Base-by-base conservation (phyloP, 2,329 filamentous ascomycete genomes). In the Trichoderma sp. region DNA sequence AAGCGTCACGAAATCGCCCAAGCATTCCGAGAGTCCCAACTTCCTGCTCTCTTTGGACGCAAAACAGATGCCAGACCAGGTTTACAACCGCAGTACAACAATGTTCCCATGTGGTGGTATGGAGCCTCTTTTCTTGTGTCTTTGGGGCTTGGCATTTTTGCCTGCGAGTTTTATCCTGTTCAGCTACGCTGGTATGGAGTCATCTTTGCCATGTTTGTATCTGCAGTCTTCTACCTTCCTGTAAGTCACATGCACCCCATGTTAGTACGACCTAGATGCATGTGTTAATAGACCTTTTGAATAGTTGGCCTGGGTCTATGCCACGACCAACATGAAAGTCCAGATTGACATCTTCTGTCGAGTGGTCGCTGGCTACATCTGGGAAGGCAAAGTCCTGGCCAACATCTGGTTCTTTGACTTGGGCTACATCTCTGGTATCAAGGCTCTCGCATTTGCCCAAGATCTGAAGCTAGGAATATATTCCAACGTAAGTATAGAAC, bases 381-480 rank as follows among this genome's bases (percentile, higher is more conserved):
- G 81, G 70, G 82, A 83, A n/a, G 82, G 82, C 70, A 83, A 84
- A 30, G 81, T 82, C 0, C 76, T 81, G 39, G 80, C 76, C 62
- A 82, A 82, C 53, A 82, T 83, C 39, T 80, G 79, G 78, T 81
- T 82, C 76, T 81, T 80, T 43, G 78, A 82, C 53, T 68, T 80
- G 43, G 81, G 78, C 3, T 84, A 83, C 61, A 84, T 84, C 43
- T 81, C 81, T 2, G 80, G 81, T 57, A 80, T 81, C 67, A 84
- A 85, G 70, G 83, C 79, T 0, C 77, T 84, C 3, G 79, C 79
- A 6, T 85, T 84, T 73, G 80, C 82, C 0, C 80, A 82, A 71
- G 84, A 86, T 57, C 74, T 86, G 34, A 86, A 86, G 73, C 78
- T 86, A 0, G 85, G 83, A 0, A 79, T 83, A 4, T 83, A 84